These are phyloP conservation scores for Starmerella khaoyaiensis DNA, from an alignment of 805 yeast genomes.

Conservation along the genomic window DNA sequence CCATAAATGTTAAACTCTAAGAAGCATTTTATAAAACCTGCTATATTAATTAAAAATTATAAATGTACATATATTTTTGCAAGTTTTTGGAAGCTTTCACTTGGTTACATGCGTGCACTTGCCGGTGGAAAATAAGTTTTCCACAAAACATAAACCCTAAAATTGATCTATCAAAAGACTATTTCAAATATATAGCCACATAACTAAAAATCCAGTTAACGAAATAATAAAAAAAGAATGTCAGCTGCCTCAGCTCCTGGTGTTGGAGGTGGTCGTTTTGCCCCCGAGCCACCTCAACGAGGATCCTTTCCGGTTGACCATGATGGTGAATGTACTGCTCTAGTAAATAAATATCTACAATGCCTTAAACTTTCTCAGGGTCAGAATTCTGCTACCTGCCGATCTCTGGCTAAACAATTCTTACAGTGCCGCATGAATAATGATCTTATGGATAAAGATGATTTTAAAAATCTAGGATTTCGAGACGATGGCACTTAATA, in stretches of 20 bases:
- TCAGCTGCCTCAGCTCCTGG: slow-evolving; percentile 27
- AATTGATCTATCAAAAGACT: too few species aligned
- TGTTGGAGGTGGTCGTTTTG: slow-evolving; percentile 20
- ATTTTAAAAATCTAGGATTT: slow-evolving; percentile 46
- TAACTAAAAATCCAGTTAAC: too few species aligned
- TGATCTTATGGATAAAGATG: slow-evolving; percentile 45
- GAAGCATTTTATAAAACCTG: too few species aligned
- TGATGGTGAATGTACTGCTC: slow-evolving; percentile 61
- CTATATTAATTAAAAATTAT: too few species aligned
- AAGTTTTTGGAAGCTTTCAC: too few species aligned
- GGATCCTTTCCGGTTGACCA: slow-evolving; percentile 96
- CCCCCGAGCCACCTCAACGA: slow-evolving; percentile 87
- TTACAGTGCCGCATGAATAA: slow-evolving; percentile 82
- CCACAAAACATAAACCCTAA: too few species aligned
- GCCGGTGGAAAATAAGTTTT: too few species aligned
- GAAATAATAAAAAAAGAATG: too few species aligned
- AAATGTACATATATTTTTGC: too few species aligned
- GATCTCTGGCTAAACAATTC: slow-evolving; percentile 69
- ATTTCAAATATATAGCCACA: too few species aligned
- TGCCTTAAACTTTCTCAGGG: slow-evolving; percentile 71
- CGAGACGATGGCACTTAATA: slow-evolving; percentile 3
- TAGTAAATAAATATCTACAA: slow-evolving; percentile 61
- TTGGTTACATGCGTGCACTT: too few species aligned
- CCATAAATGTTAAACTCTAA: too few species aligned
- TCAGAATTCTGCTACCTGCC: slow-evolving; percentile 82